Evolutionary conservation across 2,329 filamentous ascomycete species (phyloP).

Genomic region (Huntiella moniliformis): DNA sequence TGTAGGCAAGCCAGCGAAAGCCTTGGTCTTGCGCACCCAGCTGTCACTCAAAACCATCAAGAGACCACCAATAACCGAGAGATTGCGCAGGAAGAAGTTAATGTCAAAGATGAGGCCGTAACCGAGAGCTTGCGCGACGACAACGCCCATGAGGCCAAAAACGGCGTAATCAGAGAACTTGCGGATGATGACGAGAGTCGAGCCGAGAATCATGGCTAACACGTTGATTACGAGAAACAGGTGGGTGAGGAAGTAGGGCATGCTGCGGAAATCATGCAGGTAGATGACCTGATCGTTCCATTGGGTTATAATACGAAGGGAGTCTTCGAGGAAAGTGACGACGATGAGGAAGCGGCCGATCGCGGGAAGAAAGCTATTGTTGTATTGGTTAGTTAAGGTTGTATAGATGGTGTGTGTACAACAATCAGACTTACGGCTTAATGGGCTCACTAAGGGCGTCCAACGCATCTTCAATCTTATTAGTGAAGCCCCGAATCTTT

Average conservation of each 20-base stretch:
- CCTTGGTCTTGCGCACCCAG: constrained; percentile 95
- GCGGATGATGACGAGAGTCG: constrained; percentile 70
- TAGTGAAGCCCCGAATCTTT: constrained; percentile 80
- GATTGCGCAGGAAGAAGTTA: constrained; percentile 98
- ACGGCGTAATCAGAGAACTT: constrained; percentile 91
- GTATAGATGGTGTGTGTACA: not conserved
- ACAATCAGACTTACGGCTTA: constrained; percentile 58
- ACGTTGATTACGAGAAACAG: constrained; percentile 85
- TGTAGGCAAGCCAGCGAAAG: constrained; percentile 80
- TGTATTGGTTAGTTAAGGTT: constrained; percentile 1
- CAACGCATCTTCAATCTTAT: constrained; percentile 91
- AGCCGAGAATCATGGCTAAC: constrained; percentile 67
- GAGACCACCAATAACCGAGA: constrained; percentile 90
- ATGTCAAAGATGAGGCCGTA: constrained; percentile 97
- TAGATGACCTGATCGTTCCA: constrained; percentile 91
- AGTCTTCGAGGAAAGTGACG: constrained; percentile 95
- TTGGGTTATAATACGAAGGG: constrained; percentile 88
- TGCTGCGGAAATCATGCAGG: constrained; percentile 78
- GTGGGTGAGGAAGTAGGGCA: constrained; percentile 76
- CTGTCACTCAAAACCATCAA: constrained; percentile 97
- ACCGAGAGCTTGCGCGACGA: constrained; percentile 81
- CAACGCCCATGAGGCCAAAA: constrained; percentile 71
- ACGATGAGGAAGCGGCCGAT: constrained; percentile 96
- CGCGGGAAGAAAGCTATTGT: constrained; percentile 64
- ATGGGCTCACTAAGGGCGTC: constrained; percentile 76